Evolutionary conservation across 768 basidiomycete species (phyloP), one percentile per base, ranked within the genome.

Genomic region (Auricularia heimuer): DNA sequence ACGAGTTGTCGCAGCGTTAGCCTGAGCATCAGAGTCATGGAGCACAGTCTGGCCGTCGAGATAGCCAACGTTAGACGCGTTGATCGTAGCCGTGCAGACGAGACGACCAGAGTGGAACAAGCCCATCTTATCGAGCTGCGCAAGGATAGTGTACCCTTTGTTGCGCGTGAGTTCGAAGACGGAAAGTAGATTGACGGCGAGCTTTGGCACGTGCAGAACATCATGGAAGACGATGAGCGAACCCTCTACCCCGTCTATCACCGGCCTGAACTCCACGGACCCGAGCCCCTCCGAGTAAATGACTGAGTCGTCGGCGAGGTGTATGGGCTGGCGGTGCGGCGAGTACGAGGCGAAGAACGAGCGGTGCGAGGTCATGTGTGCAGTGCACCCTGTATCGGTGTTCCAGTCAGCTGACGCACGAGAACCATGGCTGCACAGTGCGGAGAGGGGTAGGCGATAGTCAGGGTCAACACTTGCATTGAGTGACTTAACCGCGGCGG

Each of bases 361-460:
- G 10, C 70, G 66, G 66, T 75, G 73, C 18, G 75, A 72, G 4
- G 72, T 73, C 75, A 75, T 76, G 69, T 75, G 71, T 64, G 70
- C 66, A 65, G 75, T 72, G 66, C 74, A 73, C 29, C 73, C 75
- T 68, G 72, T 74, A 68, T 76, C 74, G 63, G 68, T 65, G 62
- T 69, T 75, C 72, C 73, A 75, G 56, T 70, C 63, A 67, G 66
- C 47, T 18, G 16, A 4, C 11, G 47, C 47, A 18, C 39, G 39
- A 39, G 39, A 39, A 39, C 39, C 12, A 39, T 7, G 12, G 7
- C 8, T 12, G 12, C 8, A 7, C 8, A 39, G 39, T 12, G 39
- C 39, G 12, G 39, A 39, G 12, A 39, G 39, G 39, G 39, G 39
- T 8, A 39, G 39, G 12, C 39, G 39, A 39, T 39, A 12, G 39